A percentile compares a stretch with the other conserved stretches of the same genome.
Evolutionary conservation across 2,329 filamentous ascomycete species (phyloP).

Genomic region (Alternaria metachromatica): DNA sequence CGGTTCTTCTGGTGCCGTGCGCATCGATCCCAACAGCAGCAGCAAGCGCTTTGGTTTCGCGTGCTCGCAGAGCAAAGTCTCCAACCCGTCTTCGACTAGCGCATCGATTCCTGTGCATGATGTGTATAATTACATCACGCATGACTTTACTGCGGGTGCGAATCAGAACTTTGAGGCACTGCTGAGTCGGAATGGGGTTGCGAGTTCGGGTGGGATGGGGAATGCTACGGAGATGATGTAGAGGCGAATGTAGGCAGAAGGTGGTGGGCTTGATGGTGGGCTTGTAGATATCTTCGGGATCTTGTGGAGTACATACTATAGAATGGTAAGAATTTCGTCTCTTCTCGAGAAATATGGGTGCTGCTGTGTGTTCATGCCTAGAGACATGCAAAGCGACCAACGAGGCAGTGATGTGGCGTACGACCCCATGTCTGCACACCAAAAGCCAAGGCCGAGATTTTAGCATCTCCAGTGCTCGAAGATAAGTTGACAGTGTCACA

Average conservation of each 20-base stretch:
- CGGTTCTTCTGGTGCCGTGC: conserved; percentile 16
- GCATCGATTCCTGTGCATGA: conserved; percentile 36
- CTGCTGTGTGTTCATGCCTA: neutral
- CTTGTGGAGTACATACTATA: neutral
- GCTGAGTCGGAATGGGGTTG: conserved; percentile 33
- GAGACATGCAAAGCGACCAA: neutral
- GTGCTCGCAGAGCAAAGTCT: conserved; percentile 27
- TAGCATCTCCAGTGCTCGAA: neutral
- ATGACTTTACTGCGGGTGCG: conserved; percentile 33
- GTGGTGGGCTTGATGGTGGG: too few relatives aligned
- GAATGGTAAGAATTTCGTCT: neutral
- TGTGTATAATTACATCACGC: conserved; percentile 37
- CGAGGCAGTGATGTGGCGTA: neutral
- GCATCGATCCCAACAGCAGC: conserved; percentile 28
- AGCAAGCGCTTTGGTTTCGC: conserved; percentile 33
- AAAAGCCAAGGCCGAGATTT: neutral
- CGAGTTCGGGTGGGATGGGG: neutral
- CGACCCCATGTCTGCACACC: neutral
- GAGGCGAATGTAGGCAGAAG: neutral
- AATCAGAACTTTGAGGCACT: conserved; percentile 35
- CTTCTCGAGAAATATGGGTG: neutral
- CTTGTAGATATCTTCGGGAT: neutral
- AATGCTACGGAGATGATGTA: neutral
- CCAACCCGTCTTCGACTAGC: conserved; percentile 26
- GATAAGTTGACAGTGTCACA: neutral